Base-by-base conservation (phyloP, 768 basidiomycete species). In the Sistotremastrum suecicum region DNA sequence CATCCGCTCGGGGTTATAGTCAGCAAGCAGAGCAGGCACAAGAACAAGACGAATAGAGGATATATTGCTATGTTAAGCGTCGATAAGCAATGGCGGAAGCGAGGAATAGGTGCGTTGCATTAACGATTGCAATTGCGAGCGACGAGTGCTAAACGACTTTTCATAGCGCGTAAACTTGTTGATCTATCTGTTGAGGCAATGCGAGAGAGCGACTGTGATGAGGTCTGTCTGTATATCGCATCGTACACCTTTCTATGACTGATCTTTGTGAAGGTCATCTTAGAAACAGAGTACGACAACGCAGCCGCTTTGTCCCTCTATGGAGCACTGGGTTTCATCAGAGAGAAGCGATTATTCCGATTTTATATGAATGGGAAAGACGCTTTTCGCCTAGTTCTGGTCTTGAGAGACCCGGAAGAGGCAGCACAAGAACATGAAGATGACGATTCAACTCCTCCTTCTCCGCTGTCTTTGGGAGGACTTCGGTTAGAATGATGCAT, bases 31-130 rank as follows among this genome's bases (percentile, higher is more conserved):
- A 90, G 90, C 54, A 70, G 75, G 60, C 95, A 98, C 65, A 69
- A 70, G 46, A 74, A 81, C 50, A 64, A 67, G 36, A 67, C 76
- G 7, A 87, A 90, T 59, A 66, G 95, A 58, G 95, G 95, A 9
- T 99, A 99, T 60, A 94, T 99, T 48, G 95, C 92, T 35, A 98
- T 98, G 95, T 75, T 98, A 46, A 89, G 87, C 56, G 90, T 97
- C 31, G 72, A 75, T 61, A 80, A 79, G 61, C 63, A 69, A 36
- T 95, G 80, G 75, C 71, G 94, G 35, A 84, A 94, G 62, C 78
- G 81, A 44, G 94, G 95, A 34, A 89, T 98, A 59, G 89, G 90
- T 90, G 61, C 60, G 83, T 73, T 47, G 2, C 20, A 20, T 20
- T 2, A 20, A 1, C 20, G 20, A n/a, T n/a, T n/a, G n/a, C n/a